These are phyloP conservation scores for Lasiosphaeriaceae sp. DNA, from an alignment of 495 filamentous ascomycete genomes.

Conservation along the genomic window DNA sequence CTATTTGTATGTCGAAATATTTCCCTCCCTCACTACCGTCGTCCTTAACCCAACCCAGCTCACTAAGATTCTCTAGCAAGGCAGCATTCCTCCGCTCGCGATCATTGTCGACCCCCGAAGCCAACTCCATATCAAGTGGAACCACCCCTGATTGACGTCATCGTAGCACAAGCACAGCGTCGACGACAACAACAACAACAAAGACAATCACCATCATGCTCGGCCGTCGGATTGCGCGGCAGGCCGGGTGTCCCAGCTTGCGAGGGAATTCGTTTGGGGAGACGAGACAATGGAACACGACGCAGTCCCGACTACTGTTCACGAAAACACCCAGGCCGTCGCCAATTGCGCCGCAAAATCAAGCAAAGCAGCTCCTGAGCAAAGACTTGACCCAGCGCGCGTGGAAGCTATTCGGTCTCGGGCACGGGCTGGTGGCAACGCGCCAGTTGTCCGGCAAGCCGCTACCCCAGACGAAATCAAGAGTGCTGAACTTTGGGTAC, in stretches of 20 bases:
- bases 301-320: constrained; percentile 6
- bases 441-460: constrained; percentile 46
- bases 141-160: constrained; percentile 8
- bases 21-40: no score
- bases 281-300: not conserved
- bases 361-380: not conserved
- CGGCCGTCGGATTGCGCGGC: constrained; percentile 8
- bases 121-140: not conserved
- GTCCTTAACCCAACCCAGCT: no score
- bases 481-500: constrained; percentile 46
- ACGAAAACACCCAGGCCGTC: not conserved
- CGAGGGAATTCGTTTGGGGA: not conserved
- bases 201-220: no score
- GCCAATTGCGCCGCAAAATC: not conserved
- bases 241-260: constrained; percentile 1
- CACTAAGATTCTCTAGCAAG: not conserved
- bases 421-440: not conserved
- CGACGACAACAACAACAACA: not conserved
- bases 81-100: not conserved
- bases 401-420: constrained; percentile 11
- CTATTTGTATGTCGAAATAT: no score
- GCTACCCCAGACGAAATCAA: constrained; percentile 41
- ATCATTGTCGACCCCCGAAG: not conserved
- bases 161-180: not conserved
- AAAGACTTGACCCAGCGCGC: not conserved